Evolutionary conservation across 2,329 filamentous ascomycete species (phyloP).

Genomic region (Cladorrhinum sp.): DNA sequence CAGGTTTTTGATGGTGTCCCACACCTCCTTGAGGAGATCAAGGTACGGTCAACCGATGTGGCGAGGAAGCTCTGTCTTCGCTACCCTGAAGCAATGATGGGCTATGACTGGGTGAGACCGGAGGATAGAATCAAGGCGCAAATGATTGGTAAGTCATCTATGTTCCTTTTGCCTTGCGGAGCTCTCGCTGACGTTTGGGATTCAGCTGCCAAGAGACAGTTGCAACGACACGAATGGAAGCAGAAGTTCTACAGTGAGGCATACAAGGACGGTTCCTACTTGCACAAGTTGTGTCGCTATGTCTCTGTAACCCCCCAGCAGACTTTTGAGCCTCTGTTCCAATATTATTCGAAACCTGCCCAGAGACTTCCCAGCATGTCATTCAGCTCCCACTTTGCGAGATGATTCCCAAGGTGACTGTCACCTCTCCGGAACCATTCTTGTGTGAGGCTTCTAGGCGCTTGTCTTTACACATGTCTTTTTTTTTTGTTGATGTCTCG

Average conservation of each 20-base stretch:
- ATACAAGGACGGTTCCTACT: not conserved
- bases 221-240: not conserved
- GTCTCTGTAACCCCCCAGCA: not conserved
- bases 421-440: too few relatives aligned
- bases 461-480: too few relatives aligned
- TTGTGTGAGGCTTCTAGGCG: too few relatives aligned
- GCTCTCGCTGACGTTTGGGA: not conserved
- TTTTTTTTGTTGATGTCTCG: constrained; percentile 3
- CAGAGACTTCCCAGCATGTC: not conserved
- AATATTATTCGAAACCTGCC: not conserved
- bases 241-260: not conserved
- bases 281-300: not conserved
- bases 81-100: constrained; percentile 5
- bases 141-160: constrained; percentile 4
- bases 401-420: too few relatives aligned
- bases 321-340: not conserved
- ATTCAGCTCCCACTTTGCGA: not conserved
- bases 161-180: not conserved
- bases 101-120: constrained; percentile 1
- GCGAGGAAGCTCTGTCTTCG: not conserved
- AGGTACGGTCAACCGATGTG: not conserved
- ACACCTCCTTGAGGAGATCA: not conserved
- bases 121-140: constrained; percentile 1
- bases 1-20: not conserved
- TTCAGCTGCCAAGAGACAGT: not conserved